Evolutionary conservation across 1,139 yeast genomes (phyloP).

Genomic region (Hansenula lynferdii): DNA sequence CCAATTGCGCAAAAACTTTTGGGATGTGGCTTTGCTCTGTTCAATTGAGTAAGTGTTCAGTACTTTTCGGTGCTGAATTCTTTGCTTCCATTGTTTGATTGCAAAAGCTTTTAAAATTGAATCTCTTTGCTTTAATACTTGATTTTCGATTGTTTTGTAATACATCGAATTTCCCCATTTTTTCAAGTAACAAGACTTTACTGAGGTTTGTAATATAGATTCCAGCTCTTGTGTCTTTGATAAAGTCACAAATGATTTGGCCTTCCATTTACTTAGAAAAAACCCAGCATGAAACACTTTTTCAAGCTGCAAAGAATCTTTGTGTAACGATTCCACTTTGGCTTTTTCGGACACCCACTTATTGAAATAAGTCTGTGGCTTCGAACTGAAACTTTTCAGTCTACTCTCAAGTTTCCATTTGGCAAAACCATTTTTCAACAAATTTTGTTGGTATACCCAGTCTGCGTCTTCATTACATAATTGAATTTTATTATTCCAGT

Average conservation of each 20-base stretch:
- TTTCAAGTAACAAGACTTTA: constrained; percentile 11
- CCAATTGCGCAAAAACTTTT: constrained; percentile 13
- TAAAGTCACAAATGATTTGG: neutral
- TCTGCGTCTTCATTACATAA: constrained; percentile 5
- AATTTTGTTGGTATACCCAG: constrained; percentile 2
- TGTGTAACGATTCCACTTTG: constrained; percentile 3
- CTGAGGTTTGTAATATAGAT: constrained; percentile 4
- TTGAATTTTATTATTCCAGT: constrained; percentile 12
- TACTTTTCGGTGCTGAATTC: constrained; percentile 17
- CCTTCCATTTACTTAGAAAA: constrained; percentile 23
- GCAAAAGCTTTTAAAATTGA: constrained; percentile 14
- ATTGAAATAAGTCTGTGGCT: too few relatives aligned
- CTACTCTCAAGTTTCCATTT: constrained; percentile 12
- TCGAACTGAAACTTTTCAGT: too few relatives aligned
- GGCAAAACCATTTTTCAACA: constrained; percentile 5
- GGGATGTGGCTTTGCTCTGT: constrained; percentile 4
- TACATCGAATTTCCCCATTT: constrained; percentile 11
- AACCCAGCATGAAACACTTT: constrained; percentile 18
- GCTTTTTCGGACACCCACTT: constrained; percentile 12
- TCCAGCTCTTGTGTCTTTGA: constrained; percentile 6
- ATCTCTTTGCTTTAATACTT: constrained; percentile 11
- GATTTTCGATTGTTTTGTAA: constrained; percentile 14
- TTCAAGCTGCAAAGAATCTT: constrained; percentile 15
- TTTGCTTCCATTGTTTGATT: constrained; percentile 22
- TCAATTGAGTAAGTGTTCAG: constrained; percentile 12